phyloP scores from a whole-genome alignment of 169 alveolate genomes.

The Plasmodium blacklocki region DNA sequence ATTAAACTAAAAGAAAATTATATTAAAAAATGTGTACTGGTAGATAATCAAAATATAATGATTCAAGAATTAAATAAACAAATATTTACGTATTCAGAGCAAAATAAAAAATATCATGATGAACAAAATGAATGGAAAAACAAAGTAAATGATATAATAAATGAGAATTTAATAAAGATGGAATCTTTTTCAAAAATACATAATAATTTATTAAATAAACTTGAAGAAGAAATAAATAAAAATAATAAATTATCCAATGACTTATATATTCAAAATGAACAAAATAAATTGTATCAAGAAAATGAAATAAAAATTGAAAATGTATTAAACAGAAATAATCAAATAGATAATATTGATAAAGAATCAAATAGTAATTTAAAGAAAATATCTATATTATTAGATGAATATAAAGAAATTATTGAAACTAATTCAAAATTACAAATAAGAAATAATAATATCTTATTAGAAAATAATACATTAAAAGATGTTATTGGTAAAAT shows the following conservation, averaged over 20 bases:
- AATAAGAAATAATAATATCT: constrained; percentile 11
- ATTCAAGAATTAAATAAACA: constrained; percentile 56
- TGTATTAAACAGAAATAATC: constrained; percentile 1
- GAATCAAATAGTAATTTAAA: constrained; percentile 17
- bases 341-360: not conserved
- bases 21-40: constrained; percentile 25
- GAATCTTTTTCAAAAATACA: constrained; percentile 30
- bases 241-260: constrained; percentile 24
- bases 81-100: constrained; percentile 25
- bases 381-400: constrained; percentile 22
- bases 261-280: constrained; percentile 7
- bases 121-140: constrained; percentile 30
- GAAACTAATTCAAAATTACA: constrained; percentile 33
- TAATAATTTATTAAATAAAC: constrained; percentile 21
- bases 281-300: constrained; percentile 29
- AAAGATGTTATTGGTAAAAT: constrained; percentile 47
- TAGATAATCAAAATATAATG: constrained; percentile 32
- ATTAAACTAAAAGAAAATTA: constrained; percentile 57
- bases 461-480: constrained; percentile 50
- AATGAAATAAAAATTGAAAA: constrained; percentile 25
- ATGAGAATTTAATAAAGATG: constrained; percentile 39
- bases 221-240: constrained; percentile 51
- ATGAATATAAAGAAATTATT: constrained; percentile 41
- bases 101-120: constrained; percentile 30
- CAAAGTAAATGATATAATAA: constrained; percentile 30